Percentiles rank a stretch among this genome's conserved stretches.
Evolutionary conservation across 192 early-diverging fungal genomes (phyloP).

Genomic region (Entophlyctis helioformis): DNA sequence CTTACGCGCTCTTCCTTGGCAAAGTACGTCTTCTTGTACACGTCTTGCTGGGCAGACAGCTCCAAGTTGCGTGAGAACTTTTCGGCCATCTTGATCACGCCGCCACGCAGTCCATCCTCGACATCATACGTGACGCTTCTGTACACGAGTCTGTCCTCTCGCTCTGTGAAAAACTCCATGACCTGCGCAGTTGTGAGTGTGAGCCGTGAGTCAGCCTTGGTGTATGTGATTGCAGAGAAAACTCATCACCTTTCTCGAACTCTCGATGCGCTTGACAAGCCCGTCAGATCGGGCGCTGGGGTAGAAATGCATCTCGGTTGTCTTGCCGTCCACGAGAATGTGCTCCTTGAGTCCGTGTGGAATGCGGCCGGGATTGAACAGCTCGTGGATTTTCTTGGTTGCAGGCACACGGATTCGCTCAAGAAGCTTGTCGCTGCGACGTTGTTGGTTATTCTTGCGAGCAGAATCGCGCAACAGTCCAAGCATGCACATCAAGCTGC

Average conservation of each 20-base stretch:
- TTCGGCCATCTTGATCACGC: slow-evolving; percentile 44
- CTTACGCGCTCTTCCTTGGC: slow-evolving; percentile 34
- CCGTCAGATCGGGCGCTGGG: slow-evolving; percentile 37
- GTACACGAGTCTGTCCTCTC: slow-evolving; percentile 40
- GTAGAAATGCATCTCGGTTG: slow-evolving; percentile 46
- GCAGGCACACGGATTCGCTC: slow-evolving; percentile 29
- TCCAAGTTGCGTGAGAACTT: slow-evolving; percentile 29
- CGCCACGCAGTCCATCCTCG: neutral
- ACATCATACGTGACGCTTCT: slow-evolving; percentile 39
- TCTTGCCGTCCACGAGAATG: slow-evolving; percentile 30
- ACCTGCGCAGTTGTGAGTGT: slow-evolving; percentile 8
- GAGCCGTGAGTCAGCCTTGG: too few relatives aligned
- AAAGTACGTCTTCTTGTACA: slow-evolving; percentile 41
- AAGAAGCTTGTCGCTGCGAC: slow-evolving; percentile 33
- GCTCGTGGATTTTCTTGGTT: slow-evolving; percentile 30
- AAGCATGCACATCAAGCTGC: too few relatives aligned
- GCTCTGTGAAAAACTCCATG: slow-evolving; percentile 33
- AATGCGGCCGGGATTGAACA: slow-evolving; percentile 36
- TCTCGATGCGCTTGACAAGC: slow-evolving; percentile 33
- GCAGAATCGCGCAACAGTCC: too few relatives aligned
- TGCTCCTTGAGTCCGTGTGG: slow-evolving; percentile 43
- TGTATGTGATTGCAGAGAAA: too few relatives aligned
- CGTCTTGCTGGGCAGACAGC: slow-evolving; percentile 8
- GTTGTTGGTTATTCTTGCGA: neutral
- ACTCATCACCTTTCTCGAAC: slow-evolving; percentile 21